Percentiles rank a stretch among this genome's conserved stretches.
These are phyloP conservation scores for Diaporthe capsici DNA, from an alignment of 2,329 filamentous ascomycete genomes.

Conservation along the genomic window DNA sequence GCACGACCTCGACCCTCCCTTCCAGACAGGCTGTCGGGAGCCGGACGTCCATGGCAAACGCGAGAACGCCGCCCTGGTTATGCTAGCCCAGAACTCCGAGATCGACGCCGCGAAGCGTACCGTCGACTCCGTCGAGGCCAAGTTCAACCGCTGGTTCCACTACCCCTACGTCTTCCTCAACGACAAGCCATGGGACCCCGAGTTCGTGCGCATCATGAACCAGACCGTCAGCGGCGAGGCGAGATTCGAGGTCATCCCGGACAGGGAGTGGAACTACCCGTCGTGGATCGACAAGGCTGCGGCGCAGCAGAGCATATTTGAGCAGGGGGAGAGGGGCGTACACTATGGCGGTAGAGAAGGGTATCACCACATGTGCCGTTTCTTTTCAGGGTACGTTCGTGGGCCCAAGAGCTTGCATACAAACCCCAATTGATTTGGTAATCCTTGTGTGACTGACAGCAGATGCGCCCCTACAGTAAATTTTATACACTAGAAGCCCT, in stretches of 20 bases:
- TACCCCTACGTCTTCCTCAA: constrained; percentile 64
- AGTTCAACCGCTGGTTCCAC: constrained; percentile 63
- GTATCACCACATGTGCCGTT: constrained; percentile 57
- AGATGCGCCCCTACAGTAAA: constrained; percentile 48
- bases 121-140: constrained; percentile 57
- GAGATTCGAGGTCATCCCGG: constrained; percentile 58
- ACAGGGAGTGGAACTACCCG: constrained; percentile 58
- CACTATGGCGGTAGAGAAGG: constrained; percentile 57
- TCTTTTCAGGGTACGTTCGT: constrained; percentile 57
- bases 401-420: neutral
- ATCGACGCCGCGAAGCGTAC: constrained; percentile 56
- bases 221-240: constrained; percentile 54
- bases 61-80: constrained; percentile 61
- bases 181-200: constrained; percentile 57
- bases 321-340: constrained; percentile 50
- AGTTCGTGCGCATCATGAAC: constrained; percentile 56
- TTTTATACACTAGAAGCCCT: constrained; percentile 60
- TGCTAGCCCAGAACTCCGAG: constrained; percentile 62
- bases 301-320: constrained; percentile 44
- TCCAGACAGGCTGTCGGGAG: constrained; percentile 56
- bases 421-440: neutral
- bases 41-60: constrained; percentile 51
- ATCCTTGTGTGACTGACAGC: constrained; percentile 18
- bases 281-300: constrained; percentile 46
- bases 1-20: constrained; percentile 56